phyloP scores from a whole-genome alignment of 2,329 filamentous ascomycete genomes.

The Fonsecaea erecta region DNA sequence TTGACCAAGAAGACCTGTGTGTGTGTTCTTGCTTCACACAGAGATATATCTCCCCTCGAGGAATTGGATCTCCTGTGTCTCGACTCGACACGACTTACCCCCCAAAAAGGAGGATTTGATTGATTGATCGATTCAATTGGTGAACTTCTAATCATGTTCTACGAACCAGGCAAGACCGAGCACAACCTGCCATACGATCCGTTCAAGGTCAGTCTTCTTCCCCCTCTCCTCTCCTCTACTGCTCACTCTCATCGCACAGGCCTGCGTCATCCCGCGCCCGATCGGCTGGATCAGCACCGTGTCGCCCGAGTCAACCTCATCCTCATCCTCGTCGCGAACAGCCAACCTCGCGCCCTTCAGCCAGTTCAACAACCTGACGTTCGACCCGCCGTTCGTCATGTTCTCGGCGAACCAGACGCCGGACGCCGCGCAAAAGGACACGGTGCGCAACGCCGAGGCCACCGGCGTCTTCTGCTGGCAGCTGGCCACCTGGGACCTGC shows the following conservation, averaged over 20 bases:
- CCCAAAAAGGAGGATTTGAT: too few relatives aligned
- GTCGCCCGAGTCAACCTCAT: constrained; percentile 45
- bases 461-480: constrained; percentile 65
- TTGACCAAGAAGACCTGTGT: too few relatives aligned
- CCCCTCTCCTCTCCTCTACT: not conserved
- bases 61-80: too few relatives aligned
- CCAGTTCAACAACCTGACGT: constrained; percentile 68
- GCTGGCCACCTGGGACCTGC: constrained; percentile 61
- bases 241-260: constrained; percentile 11
- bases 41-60: too few relatives aligned
- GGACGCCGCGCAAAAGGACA: constrained; percentile 57
- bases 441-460: constrained; percentile 60
- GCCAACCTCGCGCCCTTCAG: constrained; percentile 60
- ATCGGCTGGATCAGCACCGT: constrained; percentile 67
- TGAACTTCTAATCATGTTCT: constrained; percentile 47
- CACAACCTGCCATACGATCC: constrained; percentile 60
- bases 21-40: too few relatives aligned
- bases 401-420: constrained; percentile 64
- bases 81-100: too few relatives aligned
- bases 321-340: constrained; percentile 39
- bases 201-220: constrained; percentile 53
- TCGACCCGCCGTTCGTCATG: constrained; percentile 67
- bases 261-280: constrained; percentile 63
- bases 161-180: constrained; percentile 58
- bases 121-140: too few relatives aligned